Evolutionary conservation across 768 basidiomycete species (phyloP), one percentile per base, ranked within the genome.

Genomic region (Phylloporus scabripes): DNA sequence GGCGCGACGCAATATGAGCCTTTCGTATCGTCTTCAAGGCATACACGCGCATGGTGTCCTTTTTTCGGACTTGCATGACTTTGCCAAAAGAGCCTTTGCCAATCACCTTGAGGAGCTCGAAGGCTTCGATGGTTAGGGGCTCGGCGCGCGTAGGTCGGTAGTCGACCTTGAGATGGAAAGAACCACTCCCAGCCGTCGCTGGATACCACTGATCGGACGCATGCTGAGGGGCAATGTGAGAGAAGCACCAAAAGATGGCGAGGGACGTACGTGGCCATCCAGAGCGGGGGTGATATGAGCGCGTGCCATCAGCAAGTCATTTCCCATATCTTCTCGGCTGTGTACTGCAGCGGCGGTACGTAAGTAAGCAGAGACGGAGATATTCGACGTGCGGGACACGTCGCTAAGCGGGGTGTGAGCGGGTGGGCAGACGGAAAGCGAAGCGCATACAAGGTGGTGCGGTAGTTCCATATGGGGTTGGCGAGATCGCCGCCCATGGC

Each of bases 1-100:
- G 90, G 1, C 95, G 81, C 29, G 90, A 89, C 5, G 95, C 96
- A 56, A 98, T 98, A 62, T 96, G 92, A 4, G 95, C 95, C 69
- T 99, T 99, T 46, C 94, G 82, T 60, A 98, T 97, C 3, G 96
- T 97, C 74, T 98, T 98, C 60, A 99, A 76, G 2, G 95, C 95
- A 71, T 99, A 99, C 61, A 99, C 88, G 50, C 96, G 91, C 57
- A 91, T 81, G 1, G 96, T 98, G 70, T 99, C 93, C 72, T 96
- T 94, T 74, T 99, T 99, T 46, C 93, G 86, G 36, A 99, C 95
- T 78, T 99, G 95, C 96, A 98, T 98, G 32, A 95, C 94, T 70
- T 99, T 99, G 14, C 96, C 95, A 60, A 99, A 99, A 52, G 84
- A 87, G 10, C 96, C 95, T 70, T 97, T 97, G 17, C 95, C 94